Base-by-base conservation (phyloP, 2,329 filamentous ascomycete species). In the Calonectria honghensis region DNA sequence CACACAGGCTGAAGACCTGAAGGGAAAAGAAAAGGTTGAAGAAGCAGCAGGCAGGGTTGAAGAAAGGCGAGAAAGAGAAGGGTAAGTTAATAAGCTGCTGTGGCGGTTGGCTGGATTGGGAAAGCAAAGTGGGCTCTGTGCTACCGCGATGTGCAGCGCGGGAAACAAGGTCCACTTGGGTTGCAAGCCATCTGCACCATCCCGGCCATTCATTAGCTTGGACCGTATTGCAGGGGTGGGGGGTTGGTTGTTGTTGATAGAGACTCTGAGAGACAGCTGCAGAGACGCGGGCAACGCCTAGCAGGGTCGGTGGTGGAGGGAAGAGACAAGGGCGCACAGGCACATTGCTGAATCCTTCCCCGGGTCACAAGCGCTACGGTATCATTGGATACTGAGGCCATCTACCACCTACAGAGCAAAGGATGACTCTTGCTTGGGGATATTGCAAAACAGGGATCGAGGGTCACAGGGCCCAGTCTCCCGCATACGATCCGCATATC, bases 61-160 rank as follows among this genome's bases (percentile, higher is more conserved):
- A 65, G 16, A 20, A n/a, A 69, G 71, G 59, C 31, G 63, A 72
- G 45, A 48, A 45, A 41, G 51, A 68, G 51, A n/a, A 37, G 50
- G 24, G 57, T 45, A 73, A 61, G 72, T 70, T 70, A 70, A 66
- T 73, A 73, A 73, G 69, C 67, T 68, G 52, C 41, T 37, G 72
- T 70, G 61, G 72, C 72, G 72, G 72, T 70, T 73, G 66, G 67
- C 48, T 73, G 66, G 10, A 63, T 65, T 69, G 37, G 41, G 61
- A 51, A 64, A 32, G 41, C 37, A 41, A 39, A 65, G 51, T 66
- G 66, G 59, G 59, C 59, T 48, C 57, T 29, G 32, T 63, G 39
- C 54, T 9, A 51, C 48, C 48, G 24, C 31, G 57, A 51, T 70
- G 51, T 31, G 63, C 63, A 64, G 66, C 41, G 71, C 71, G 29